Evolutionary conservation across 1,139 yeast species (phyloP), one percentile per base, ranked within the genome.

Genomic region (Yamadazyma atlantica): DNA sequence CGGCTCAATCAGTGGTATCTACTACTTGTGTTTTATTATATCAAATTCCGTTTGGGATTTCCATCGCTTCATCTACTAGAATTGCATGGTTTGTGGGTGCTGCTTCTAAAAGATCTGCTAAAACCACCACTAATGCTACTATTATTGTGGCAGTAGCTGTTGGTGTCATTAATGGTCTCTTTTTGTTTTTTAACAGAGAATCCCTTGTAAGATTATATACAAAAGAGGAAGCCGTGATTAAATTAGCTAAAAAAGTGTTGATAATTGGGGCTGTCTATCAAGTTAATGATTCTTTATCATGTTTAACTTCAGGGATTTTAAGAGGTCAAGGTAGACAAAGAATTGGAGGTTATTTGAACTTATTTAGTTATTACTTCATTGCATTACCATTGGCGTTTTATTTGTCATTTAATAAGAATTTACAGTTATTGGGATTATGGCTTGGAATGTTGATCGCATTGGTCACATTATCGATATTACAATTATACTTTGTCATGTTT

Each of bases 1-100:
- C 88, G 11, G 84, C 90, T 0, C 90, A 85, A 58, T 78, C 86
- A 4, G 78, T 85, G 34, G 77, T 83, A 17, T 70, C 86, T 9
- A 82, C 92, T 0, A 72, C 85, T 8, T 80, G 85, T 51, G 81
- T 82, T 5, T 64, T 84, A 33, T 65, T 82, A 23, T 85, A 83
- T 53, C 92, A 85, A 56, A 66, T 84, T 13, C 90, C 92, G 4
- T 82, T 83, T 62, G 87, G 90, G 1, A 68, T 83, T 36, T 77
- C 86, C 6, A 82, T 85, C 36, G 87, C 89, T 3, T 75, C 86
- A 1, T 79, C 89, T 10, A 83, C 92, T 0, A 71, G 92, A 60
- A 74, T 84, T 32, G 94, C 92, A 1, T 82, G 87, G 78, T 82
- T 69, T 50, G 74, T 85, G 43, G 94, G 94, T 7, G 84, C 88